These are phyloP conservation scores for Nakazawaea ernobii DNA, from an alignment of 805 yeast genomes.

Conservation along the genomic window DNA sequence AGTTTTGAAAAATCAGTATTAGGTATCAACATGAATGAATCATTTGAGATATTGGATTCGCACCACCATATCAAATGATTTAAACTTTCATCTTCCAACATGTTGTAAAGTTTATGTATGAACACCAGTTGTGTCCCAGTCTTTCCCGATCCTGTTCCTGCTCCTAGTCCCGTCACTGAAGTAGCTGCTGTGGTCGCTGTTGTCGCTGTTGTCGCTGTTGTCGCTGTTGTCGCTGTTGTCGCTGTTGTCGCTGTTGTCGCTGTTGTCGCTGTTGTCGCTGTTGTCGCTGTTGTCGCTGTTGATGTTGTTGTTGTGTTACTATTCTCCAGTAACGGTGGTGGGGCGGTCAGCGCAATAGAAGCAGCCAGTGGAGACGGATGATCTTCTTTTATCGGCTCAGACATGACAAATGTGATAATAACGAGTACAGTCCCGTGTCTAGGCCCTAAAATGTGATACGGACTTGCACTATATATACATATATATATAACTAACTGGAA, in stretches of 20 bases:
- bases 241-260: not conserved
- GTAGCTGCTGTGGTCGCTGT: not conserved
- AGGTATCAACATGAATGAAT: slow-evolving; percentile 72
- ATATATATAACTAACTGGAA: too few species aligned
- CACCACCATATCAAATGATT: slow-evolving; percentile 87
- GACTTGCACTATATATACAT: too few species aligned
- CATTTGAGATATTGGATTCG: slow-evolving; percentile 35
- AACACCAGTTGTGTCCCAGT: slow-evolving; percentile 31
- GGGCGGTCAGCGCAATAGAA: too few species aligned
- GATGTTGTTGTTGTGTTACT: not conserved
- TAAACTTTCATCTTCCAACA: slow-evolving; percentile 75
- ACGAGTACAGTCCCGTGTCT: too few species aligned
- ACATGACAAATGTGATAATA: too few species aligned
- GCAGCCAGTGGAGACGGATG: too few species aligned
- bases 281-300: not conserved
- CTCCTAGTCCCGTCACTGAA: not conserved
- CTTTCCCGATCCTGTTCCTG: not conserved
- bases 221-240: not conserved
- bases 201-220: not conserved
- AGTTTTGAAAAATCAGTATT: slow-evolving; percentile 83
- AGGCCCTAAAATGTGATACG: too few species aligned
- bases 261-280: not conserved
- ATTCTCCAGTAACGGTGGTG: too few species aligned
- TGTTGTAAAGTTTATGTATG: slow-evolving; percentile 84
- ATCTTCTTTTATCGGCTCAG: too few species aligned